phyloP scores from a whole-genome alignment of 2,329 filamentous ascomycete genomes.

The Microcera coccophila region DNA sequence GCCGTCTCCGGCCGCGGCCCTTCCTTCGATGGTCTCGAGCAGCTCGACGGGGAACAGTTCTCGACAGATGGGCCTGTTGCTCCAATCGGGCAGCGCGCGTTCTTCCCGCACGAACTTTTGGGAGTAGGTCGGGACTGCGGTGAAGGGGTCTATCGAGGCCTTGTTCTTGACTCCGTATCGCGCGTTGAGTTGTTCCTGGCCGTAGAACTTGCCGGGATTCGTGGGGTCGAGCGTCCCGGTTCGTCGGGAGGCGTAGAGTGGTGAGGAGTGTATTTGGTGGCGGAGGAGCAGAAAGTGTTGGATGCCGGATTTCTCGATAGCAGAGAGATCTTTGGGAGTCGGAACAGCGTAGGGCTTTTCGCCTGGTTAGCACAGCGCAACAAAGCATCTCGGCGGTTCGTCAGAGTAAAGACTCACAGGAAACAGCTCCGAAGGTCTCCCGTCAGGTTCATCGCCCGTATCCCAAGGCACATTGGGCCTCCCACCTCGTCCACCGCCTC shows the following conservation, averaged over 20 bases:
- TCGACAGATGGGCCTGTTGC: slow-evolving; percentile 45
- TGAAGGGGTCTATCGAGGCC: slow-evolving; percentile 55
- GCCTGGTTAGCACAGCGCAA: slow-evolving; percentile 5
- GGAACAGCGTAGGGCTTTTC: slow-evolving; percentile 49
- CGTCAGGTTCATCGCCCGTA: slow-evolving; percentile 52
- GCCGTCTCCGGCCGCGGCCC: slow-evolving; percentile 27
- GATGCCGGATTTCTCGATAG: slow-evolving; percentile 45
- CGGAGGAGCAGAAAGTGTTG: slow-evolving; percentile 53
- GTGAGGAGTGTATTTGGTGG: slow-evolving; percentile 51
- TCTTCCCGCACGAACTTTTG: slow-evolving; percentile 51
- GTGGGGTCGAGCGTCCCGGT: slow-evolving; percentile 39
- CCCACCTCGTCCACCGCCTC: slow-evolving; percentile 45
- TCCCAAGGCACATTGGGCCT: slow-evolving; percentile 50
- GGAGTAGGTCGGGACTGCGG: slow-evolving; percentile 55
- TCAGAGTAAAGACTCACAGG: slow-evolving; percentile 42
- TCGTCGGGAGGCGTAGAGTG: slow-evolving; percentile 55
- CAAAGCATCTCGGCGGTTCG: not conserved
- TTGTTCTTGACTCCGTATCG: slow-evolving; percentile 53
- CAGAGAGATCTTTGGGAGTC: slow-evolving; percentile 40
- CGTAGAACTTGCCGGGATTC: slow-evolving; percentile 44
- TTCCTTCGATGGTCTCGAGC: slow-evolving; percentile 51
- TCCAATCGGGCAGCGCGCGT: slow-evolving; percentile 52
- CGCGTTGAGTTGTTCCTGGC: slow-evolving; percentile 56
- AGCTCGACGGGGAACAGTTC: slow-evolving; percentile 56
- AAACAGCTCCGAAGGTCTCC: slow-evolving; percentile 56